These are phyloP conservation scores for Chrysosporium queenslandicum DNA, from an alignment of 2,329 filamentous ascomycete species.

Conservation along the genomic window DNA sequence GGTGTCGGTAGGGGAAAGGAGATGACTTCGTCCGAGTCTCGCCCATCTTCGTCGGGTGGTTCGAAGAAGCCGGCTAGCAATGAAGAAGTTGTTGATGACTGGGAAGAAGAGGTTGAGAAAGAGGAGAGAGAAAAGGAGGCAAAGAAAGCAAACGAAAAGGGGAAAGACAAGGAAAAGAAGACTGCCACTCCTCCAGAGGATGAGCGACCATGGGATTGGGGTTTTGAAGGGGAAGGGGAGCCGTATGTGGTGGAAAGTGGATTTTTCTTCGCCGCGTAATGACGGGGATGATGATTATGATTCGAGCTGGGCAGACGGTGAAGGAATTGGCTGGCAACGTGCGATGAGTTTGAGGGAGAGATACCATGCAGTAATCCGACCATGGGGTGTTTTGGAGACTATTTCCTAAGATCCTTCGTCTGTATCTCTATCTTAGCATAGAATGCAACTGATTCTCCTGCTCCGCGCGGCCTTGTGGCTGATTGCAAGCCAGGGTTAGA, in stretches of 20 bases:
- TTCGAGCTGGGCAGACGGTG: background rate
- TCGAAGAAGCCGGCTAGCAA: constrained; percentile 21
- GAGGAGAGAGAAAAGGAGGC: constrained; percentile 32
- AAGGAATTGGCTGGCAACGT: no score
- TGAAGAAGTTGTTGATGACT: constrained; percentile 36
- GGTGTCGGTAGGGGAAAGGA: constrained; percentile 15
- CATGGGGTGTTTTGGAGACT: no score
- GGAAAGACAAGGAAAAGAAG: background rate
- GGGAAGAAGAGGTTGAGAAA: constrained; percentile 39
- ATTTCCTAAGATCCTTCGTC: no score
- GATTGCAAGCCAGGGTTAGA: no score
- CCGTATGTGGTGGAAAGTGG: background rate
- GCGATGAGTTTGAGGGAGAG: no score
- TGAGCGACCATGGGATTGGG: background rate
- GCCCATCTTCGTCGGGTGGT: constrained; percentile 22
- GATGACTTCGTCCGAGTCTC: constrained; percentile 12
- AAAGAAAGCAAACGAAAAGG: background rate
- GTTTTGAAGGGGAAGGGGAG: constrained; percentile 1
- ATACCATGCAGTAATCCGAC: no score
- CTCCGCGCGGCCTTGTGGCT: no score
- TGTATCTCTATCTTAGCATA: no score
- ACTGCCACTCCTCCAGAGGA: background rate
- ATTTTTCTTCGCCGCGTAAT: background rate
- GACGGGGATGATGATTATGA: background rate
- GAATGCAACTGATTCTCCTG: no score